Conservation (phyloP, 108 stramenopile species). For the Thalassiosira profunda region DNA sequence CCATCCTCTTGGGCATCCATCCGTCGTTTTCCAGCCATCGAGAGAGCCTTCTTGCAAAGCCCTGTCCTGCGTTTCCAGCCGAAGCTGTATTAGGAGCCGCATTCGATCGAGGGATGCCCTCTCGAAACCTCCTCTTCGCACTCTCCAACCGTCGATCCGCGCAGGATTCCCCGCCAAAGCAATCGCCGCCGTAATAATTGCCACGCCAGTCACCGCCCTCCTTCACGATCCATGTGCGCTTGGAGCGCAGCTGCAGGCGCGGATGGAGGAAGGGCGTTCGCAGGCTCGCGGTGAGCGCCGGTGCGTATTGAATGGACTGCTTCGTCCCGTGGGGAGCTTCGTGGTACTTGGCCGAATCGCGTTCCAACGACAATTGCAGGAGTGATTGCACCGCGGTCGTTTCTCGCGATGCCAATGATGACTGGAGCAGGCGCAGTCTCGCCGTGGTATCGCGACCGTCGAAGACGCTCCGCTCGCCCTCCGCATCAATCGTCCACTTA, state of each 20-base stretch:
- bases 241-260: constrained; percentile 26
- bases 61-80: background rate
- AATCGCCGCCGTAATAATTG: constrained; percentile 13
- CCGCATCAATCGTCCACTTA: constrained; percentile 20
- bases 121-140: constrained; percentile 19
- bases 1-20: constrained; percentile 36
- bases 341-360: constrained; percentile 39
- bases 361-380: constrained; percentile 26
- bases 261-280: constrained; percentile 35
- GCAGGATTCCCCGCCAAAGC: constrained; percentile 1
- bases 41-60: constrained; percentile 3
- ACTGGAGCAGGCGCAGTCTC: constrained; percentile 15
- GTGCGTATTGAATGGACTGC: constrained; percentile 16
- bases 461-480: constrained; percentile 34
- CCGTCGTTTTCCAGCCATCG: constrained; percentile 51
- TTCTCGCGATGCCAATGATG: background rate
- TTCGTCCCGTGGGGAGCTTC: background rate
- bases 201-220: constrained; percentile 9
- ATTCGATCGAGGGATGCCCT: constrained; percentile 11
- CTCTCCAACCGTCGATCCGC: constrained; percentile 17
- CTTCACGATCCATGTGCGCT: constrained; percentile 26
- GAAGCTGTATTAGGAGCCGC: background rate
- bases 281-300: constrained; percentile 12
- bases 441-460: constrained; percentile 21
- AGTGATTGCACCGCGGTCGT: too few species aligned